These are phyloP conservation scores for Ustilago sp. DNA, from an alignment of 1,284 basidiomycete species.

Conservation along the genomic window DNA sequence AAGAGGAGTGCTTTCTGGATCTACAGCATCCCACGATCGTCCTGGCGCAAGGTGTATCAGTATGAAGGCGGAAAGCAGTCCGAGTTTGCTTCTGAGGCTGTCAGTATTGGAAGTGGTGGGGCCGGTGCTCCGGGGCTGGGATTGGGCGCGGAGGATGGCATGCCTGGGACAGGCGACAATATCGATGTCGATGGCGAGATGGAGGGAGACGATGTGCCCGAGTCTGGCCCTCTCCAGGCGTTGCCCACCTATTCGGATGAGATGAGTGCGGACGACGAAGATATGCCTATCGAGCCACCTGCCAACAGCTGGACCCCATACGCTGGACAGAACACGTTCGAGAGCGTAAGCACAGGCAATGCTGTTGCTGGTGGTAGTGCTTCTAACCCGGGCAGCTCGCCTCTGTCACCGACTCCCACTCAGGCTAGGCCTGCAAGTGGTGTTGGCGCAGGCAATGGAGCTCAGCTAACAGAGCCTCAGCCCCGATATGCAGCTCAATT, in stretches of 20 bases:
- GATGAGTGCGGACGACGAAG: slow-evolving; percentile 43
- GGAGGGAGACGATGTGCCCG: slow-evolving; percentile 49
- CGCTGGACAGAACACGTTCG: slow-evolving; percentile 23
- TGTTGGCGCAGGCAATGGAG: neutral
- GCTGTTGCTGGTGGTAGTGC: neutral
- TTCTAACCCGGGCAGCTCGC: slow-evolving; percentile 2
- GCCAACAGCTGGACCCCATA: slow-evolving; percentile 43
- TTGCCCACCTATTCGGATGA: slow-evolving; percentile 49
- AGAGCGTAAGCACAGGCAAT: slow-evolving; percentile 6
- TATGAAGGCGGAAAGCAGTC: slow-evolving; percentile 46
- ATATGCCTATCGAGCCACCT: slow-evolving; percentile 47
- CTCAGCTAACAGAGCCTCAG: slow-evolving; percentile 43
- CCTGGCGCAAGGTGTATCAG: slow-evolving; percentile 58
- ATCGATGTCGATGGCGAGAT: slow-evolving; percentile 41
- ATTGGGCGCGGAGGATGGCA: slow-evolving; percentile 15
- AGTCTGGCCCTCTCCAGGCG: slow-evolving; percentile 47
- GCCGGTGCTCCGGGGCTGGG: slow-evolving; percentile 14
- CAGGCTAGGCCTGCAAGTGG: slow-evolving; percentile 13
- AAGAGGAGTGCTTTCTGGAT: slow-evolving; percentile 59
- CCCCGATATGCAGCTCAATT: slow-evolving; percentile 66
- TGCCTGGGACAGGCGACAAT: slow-evolving; percentile 11
- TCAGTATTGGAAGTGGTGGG: slow-evolving; percentile 3
- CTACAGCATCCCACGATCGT: slow-evolving; percentile 55
- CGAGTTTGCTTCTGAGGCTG: slow-evolving; percentile 38
- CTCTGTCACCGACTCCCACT: neutral